Evolutionary conservation across 108 stramenopile species (phyloP), one percentile per base, ranked within the genome.

Genomic region (Conticribra guillardii): DNA sequence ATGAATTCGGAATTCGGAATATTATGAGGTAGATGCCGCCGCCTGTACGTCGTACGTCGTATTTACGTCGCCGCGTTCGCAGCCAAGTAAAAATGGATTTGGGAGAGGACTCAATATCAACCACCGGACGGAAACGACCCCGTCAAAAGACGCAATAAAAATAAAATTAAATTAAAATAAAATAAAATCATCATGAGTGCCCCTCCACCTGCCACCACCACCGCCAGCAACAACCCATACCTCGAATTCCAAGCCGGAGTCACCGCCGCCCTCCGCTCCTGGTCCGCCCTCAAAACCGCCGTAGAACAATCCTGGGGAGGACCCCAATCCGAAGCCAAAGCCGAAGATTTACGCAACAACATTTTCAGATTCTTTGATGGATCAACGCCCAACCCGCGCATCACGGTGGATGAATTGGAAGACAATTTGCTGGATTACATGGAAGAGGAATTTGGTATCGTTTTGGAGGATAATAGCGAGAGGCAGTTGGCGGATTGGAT

Each of bases 401-500:
- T 83, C 58, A 57, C 76, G 11, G 29, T 50, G 11, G 64, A 67
- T 14, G 88, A 89, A 73, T 69, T 89, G 44, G 88, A 89, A 73
- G 94, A 95, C 54, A 81, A 89, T 55, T 78, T 95, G 52, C 77
- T 84, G 4, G 82, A 80, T 27, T 95, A 89, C 59, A 83, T 95
- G 82, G 94, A 95, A 67, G 91, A 95, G 67, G 90, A 95, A 64
- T 92, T 92, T 69, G 84, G 86, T n/a, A 84, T 95, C 0, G 78
- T 86, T 8, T 49, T 95, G 58, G 94, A 95, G 66, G 94, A 95
- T 52, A 75, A 78, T 21, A 84, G 83, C 9, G 94, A 95, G 49
- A 57, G 75, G 30, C 85, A 92, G 80, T 64, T 95, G 8, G 89
- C 94, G 2, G 84, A 81, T 49, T 61, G 79, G 15, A 83, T 95